These are phyloP conservation scores for Yamadazyma takamatsuzukensis DNA, from an alignment of 805 yeast species.

Conservation along the genomic window DNA sequence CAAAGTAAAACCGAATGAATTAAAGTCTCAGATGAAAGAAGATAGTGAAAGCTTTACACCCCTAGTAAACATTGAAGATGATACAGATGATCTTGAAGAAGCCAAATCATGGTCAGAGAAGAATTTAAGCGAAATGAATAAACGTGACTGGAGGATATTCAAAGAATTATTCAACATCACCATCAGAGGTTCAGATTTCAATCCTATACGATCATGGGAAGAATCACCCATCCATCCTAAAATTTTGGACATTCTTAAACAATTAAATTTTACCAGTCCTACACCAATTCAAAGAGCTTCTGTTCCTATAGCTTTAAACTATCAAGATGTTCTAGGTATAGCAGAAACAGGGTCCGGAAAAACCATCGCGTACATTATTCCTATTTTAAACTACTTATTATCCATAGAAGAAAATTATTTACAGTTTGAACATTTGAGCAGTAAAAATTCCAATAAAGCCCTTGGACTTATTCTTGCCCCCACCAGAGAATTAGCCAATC, in stretches of 20 bases:
- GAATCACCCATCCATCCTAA: constrained; percentile 43
- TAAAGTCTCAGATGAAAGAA: constrained; percentile 1
- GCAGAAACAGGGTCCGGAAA: constrained; percentile 98
- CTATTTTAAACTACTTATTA: constrained; percentile 55
- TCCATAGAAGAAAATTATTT: constrained; percentile 30
- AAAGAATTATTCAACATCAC: constrained; percentile 72
- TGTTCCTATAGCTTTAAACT: constrained; percentile 61
- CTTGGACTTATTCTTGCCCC: constrained; percentile 85
- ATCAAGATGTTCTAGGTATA: constrained; percentile 76
- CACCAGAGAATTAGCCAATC: constrained; percentile 90
- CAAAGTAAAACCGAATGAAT: background rate
- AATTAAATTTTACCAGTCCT: constrained; percentile 58
- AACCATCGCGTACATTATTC: constrained; percentile 78
- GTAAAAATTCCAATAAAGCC: constrained; percentile 54
- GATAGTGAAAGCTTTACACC: constrained; percentile 47
- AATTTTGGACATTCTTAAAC: constrained; percentile 26
- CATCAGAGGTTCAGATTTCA: constrained; percentile 47
- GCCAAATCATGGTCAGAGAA: constrained; percentile 62
- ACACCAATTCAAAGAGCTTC: constrained; percentile 92
- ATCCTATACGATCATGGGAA: constrained; percentile 73
- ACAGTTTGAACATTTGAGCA: constrained; percentile 40
- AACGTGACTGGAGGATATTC: constrained; percentile 87
- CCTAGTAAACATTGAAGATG: constrained; percentile 16
- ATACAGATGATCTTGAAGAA: constrained; percentile 10
- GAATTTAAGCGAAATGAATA: constrained; percentile 58